Conservation (phyloP, 768 basidiomycete genomes). For the Suillus bovinus region DNA sequence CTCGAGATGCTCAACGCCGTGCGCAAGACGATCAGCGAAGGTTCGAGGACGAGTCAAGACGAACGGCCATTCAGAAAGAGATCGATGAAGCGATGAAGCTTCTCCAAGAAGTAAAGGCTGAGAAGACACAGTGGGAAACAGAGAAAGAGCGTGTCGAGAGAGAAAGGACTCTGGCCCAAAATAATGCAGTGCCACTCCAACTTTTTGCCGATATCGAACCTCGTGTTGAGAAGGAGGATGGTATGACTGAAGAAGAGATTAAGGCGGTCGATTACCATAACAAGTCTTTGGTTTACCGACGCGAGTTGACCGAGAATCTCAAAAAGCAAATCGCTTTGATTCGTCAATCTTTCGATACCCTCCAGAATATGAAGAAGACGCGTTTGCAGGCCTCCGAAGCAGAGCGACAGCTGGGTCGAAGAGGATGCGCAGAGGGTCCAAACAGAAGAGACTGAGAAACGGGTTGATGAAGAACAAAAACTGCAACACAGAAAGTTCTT, state of each 20-base stretch:
- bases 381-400: constrained; percentile 18
- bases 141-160: background rate
- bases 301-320: constrained; percentile 15
- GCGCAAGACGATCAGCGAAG: constrained; percentile 28
- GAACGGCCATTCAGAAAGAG: constrained; percentile 19
- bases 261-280: constrained; percentile 13
- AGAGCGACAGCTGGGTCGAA: constrained; percentile 13
- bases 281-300: constrained; percentile 8
- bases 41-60: constrained; percentile 18
- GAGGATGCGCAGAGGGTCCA: constrained; percentile 19
- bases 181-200: background rate
- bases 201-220: background rate
- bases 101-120: constrained; percentile 13
- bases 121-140: constrained; percentile 11
- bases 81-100: constrained; percentile 22
- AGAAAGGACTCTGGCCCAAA: background rate
- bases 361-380: constrained; percentile 28
- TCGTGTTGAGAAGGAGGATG: constrained; percentile 18
- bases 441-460: constrained; percentile 15
- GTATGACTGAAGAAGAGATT: constrained; percentile 22
- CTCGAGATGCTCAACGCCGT: constrained; percentile 21
- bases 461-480: constrained; percentile 10
- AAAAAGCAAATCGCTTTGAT: constrained; percentile 11
- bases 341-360: constrained; percentile 11
- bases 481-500: constrained; percentile 13